Conservation (phyloP, 108 stramenopile species). For the Fragilariopsis cylindrus region DNA sequence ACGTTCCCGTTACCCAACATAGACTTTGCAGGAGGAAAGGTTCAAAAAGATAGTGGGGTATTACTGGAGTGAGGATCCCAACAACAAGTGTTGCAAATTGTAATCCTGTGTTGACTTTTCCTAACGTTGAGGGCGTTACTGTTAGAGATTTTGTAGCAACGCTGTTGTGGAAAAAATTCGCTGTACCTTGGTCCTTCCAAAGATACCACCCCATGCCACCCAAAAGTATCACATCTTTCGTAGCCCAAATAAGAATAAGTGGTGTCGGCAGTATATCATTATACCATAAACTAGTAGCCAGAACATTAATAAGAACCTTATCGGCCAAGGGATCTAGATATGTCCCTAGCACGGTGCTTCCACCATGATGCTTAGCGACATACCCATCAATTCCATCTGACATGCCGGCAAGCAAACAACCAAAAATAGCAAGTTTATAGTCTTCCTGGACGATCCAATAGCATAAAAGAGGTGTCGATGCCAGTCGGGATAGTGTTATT, state of each 20-base stretch:
- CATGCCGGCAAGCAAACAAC: slow-evolving; percentile 52
- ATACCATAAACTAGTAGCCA: slow-evolving; percentile 64
- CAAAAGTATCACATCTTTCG: slow-evolving; percentile 40
- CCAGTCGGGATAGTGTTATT: slow-evolving; percentile 71
- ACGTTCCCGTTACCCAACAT: slow-evolving; percentile 53
- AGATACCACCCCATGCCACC: slow-evolving; percentile 49
- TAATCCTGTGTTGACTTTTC: slow-evolving; percentile 77
- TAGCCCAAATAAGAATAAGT: slow-evolving; percentile 66
- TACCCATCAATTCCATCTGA: slow-evolving; percentile 86
- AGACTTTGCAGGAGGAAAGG: slow-evolving; percentile 22
- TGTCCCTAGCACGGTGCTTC: slow-evolving; percentile 72
- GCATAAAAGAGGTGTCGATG: slow-evolving; percentile 70
- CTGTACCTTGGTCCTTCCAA: slow-evolving; percentile 37
- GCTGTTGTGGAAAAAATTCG: slow-evolving; percentile 33
- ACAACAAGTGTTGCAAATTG: slow-evolving; percentile 65
- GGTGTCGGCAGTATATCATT: slow-evolving; percentile 58
- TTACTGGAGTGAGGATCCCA: slow-evolving; percentile 30
- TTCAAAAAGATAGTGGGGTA: neutral
- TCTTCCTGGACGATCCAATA: slow-evolving; percentile 64
- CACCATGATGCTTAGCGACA: slow-evolving; percentile 65
- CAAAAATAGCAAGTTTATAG: slow-evolving; percentile 42
- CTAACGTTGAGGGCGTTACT: slow-evolving; percentile 65
- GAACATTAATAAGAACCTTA: slow-evolving; percentile 65
- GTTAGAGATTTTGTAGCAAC: slow-evolving; percentile 48
- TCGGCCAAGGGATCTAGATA: slow-evolving; percentile 88